Base-by-base conservation (phyloP, 371 early-diverging fungal genomes). In the Mucor piriformis region DNA sequence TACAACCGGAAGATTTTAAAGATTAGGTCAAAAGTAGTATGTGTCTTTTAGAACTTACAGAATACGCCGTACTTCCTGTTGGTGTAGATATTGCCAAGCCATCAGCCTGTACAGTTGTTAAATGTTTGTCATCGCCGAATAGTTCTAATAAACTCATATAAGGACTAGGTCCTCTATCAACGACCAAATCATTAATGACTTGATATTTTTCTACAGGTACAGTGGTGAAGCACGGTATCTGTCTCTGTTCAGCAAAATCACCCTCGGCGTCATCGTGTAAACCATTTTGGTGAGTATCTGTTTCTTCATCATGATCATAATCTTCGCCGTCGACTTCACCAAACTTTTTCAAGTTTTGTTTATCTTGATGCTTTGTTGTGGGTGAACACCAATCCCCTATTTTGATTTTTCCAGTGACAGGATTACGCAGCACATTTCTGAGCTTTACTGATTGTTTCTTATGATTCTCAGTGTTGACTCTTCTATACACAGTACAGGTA, bases 61-160 rank as follows among this genome's bases (percentile, higher is more conserved):
- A 92, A 67, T 97, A 97, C 0, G 98, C 98, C 0, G 98, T 97
- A 3, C 95, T 95, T 24, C 98, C 98, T 0, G 98, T 97, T 0
- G 97, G 96, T 1, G 98, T 97, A 2, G 95, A 86, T 29, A 98
- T 79, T 20, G 92, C 91, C 61, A 98, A 76, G 2, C 98, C 98
- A 66, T 98, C 98, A 0, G 95, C 94, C 63, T 91, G 91, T 0
- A 92, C 87, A 1, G 89, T 90, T 6, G 94, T 93, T 53, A 95
- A 69, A 50, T 91, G 94, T 50, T 83, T 76, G 50, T 92, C 92
- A 58, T 93, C 95, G 27, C 93, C 97, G 76, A 90, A 97, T 16
- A 98, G 73, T 67, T 98, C 98, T 35, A 98, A 73, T 49, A 89
- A 72, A 37, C 88, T 83, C 84, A 98, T 88, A 67, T 91, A 94